Conservation (phyloP, 2,329 filamentous ascomycete species). For the Paracamarosporium sp. region DNA sequence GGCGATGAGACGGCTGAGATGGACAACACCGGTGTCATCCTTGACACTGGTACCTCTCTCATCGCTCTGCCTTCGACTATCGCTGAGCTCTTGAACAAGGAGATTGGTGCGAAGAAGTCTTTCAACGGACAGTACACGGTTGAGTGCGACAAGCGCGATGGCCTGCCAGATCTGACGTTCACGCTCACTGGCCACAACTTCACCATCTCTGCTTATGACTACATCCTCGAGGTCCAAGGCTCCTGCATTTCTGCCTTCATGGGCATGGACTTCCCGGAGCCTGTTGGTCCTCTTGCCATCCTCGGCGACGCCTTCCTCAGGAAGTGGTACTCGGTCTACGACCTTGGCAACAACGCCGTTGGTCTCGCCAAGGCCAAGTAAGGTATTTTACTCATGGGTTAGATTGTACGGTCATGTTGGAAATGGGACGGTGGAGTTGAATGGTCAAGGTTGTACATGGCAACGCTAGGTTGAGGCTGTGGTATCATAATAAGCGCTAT, state of each 20-base stretch:
- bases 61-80: constrained; percentile 91
- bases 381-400: constrained; percentile 10
- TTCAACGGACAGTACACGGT: constrained; percentile 97
- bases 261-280: constrained; percentile 86
- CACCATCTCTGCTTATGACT: constrained; percentile 86
- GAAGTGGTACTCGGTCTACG: constrained; percentile 95
- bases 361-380: constrained; percentile 87
- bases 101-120: constrained; percentile 97
- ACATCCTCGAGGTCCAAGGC: constrained; percentile 93
- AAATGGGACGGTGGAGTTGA: constrained; percentile 5
- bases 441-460: constrained; percentile 4
- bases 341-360: constrained; percentile 87
- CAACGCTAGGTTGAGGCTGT: constrained; percentile 30
- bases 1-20: constrained; percentile 86
- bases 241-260: constrained; percentile 98
- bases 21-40: constrained; percentile 92
- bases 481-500: constrained; percentile 13
- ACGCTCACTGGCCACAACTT: constrained; percentile 91
- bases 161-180: constrained; percentile 90
- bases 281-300: constrained; percentile 90
- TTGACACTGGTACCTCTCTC: constrained; percentile 97
- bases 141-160: constrained; percentile 83
- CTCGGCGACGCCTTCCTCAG: constrained; percentile 85
- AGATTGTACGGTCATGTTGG: constrained; percentile 1
- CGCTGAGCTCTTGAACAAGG: constrained; percentile 94